Base-by-base conservation (phyloP, 2,329 filamentous ascomycete species). In the Xylariaceae sp. region DNA sequence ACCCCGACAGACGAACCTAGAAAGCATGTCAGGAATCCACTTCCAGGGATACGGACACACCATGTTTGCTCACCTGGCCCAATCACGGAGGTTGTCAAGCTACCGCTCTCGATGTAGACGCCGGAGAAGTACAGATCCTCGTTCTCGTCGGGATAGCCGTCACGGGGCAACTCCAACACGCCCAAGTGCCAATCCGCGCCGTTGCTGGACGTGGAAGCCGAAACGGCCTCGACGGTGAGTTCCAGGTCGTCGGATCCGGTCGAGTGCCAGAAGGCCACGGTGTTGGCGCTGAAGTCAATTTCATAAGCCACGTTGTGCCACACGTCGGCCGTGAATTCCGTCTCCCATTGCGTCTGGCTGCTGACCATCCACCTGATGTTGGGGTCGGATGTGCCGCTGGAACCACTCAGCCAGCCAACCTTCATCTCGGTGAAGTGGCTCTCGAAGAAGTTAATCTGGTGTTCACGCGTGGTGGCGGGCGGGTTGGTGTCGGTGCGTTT, bases 241-340 rank as follows among this genome's bases (percentile, higher is more conserved):
- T 71, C 75, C 19, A 89, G 72, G 18, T 78, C 71, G 34, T 78
- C 76, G 13, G 74, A 72, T 34, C 84, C 85, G 15, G 81, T 85
- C 0, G 84, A 87, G 69, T 88, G 84, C 80, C 84, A 89, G 70
- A 89, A 83, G 12, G 79, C 80, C 29, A 89, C 84, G 5, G 77
- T 81, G 60, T 77, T 73, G 37, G 74, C 78, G 15, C 70, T 71
- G 63, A 89, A 90, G 72, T 89, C 80, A 54, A 88, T 87, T 67
- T 84, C 85, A 64, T 88, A 89, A 45, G 85, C 86, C 63, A 88
- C 77, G 67, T 90, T 90, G 69, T 89, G 86, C 86, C 86, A 89
- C 10, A 84, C 80, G 39, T 77, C 81, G 1, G 85, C 75, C 49
- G 75, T 75, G 68, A 86, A 84, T 57, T 80, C 74, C 1, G 77